phyloP scores from a whole-genome alignment of 148 eudicot genomes.

The Cornus suecica region DNA sequence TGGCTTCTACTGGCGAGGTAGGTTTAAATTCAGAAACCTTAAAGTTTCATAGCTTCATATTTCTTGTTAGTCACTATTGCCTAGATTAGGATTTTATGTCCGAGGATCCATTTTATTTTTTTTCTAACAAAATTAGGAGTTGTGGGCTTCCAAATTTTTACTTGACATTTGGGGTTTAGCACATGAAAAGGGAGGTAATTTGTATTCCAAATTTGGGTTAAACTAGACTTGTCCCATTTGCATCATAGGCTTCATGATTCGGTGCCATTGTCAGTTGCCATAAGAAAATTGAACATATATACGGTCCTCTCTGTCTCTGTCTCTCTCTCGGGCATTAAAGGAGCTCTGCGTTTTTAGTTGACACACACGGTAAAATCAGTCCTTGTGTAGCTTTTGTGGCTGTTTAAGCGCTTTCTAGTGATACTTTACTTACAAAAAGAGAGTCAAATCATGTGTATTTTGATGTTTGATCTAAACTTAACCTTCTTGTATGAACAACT shows the following conservation, averaged over 20 bases:
- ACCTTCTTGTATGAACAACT: too few relatives aligned
- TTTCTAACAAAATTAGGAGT: background rate
- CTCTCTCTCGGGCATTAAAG: too few relatives aligned
- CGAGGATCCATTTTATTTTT: background rate
- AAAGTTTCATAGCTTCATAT: background rate
- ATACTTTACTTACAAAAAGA: too few relatives aligned
- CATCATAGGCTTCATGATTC: background rate
- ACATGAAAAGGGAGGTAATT: background rate
- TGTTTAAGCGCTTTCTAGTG: too few relatives aligned
- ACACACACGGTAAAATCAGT: too few relatives aligned
- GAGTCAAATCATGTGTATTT: too few relatives aligned
- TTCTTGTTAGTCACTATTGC: background rate
- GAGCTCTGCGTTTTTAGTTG: too few relatives aligned
- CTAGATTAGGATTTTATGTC: background rate
- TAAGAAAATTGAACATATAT: background rate
- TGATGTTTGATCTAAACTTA: too few relatives aligned
- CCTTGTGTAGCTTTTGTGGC: too few relatives aligned
- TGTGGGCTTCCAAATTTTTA: background rate
- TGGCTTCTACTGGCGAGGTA: slow-evolving; percentile 94
- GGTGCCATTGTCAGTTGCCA: background rate
- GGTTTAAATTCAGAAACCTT: background rate
- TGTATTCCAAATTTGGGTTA: background rate
- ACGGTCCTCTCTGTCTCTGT: background rate
- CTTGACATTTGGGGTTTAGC: background rate
- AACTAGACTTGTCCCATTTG: background rate